Evolutionary conservation across 768 basidiomycete species (phyloP).

Genomic region (Antrodiella citrinella): DNA sequence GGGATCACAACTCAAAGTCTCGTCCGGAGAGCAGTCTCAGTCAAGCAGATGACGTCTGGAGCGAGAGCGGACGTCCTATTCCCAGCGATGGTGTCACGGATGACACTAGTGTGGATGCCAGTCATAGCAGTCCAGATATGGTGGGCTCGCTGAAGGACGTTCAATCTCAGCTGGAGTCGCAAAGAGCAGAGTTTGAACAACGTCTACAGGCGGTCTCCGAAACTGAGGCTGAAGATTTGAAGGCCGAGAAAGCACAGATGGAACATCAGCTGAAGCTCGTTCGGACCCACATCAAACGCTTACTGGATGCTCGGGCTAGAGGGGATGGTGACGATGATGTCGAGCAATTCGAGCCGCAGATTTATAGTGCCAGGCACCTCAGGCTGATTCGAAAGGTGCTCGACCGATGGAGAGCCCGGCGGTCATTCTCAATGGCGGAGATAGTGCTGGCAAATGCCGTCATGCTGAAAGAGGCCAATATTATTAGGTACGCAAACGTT

Average conservation of each 20-base stretch:
- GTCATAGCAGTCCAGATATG: slow-evolving; percentile 55
- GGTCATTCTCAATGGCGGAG: slow-evolving; percentile 91
- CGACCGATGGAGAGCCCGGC: slow-evolving; percentile 77
- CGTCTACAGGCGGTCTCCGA: slow-evolving; percentile 55
- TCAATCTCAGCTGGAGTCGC: slow-evolving; percentile 57
- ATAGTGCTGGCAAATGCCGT: slow-evolving; percentile 77
- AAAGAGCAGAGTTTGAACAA: slow-evolving; percentile 45
- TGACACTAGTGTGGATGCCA: slow-evolving; percentile 78
- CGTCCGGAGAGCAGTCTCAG: slow-evolving; percentile 87
- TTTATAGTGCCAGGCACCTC: slow-evolving; percentile 78
- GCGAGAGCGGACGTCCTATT: slow-evolving; percentile 75
- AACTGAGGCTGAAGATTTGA: slow-evolving; percentile 77
- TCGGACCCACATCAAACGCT: slow-evolving; percentile 72
- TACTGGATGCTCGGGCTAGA: slow-evolving; percentile 66
- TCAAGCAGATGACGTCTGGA: slow-evolving; percentile 83
- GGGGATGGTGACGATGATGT: slow-evolving; percentile 66
- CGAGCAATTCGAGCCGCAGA: slow-evolving; percentile 65
- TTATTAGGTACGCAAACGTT: slow-evolving; percentile 75
- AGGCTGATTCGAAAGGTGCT: slow-evolving; percentile 77
- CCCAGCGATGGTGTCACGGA: slow-evolving; percentile 77
- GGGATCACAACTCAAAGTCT: slow-evolving; percentile 71
- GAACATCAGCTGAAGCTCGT: slow-evolving; percentile 79
- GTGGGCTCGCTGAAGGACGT: slow-evolving; percentile 60
- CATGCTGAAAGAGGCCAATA: slow-evolving; percentile 87
- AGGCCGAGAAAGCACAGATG: slow-evolving; percentile 90